These are phyloP conservation scores for Fomitopsis schrenkii DNA, from an alignment of 1,284 basidiomycete species.

Conservation along the genomic window DNA sequence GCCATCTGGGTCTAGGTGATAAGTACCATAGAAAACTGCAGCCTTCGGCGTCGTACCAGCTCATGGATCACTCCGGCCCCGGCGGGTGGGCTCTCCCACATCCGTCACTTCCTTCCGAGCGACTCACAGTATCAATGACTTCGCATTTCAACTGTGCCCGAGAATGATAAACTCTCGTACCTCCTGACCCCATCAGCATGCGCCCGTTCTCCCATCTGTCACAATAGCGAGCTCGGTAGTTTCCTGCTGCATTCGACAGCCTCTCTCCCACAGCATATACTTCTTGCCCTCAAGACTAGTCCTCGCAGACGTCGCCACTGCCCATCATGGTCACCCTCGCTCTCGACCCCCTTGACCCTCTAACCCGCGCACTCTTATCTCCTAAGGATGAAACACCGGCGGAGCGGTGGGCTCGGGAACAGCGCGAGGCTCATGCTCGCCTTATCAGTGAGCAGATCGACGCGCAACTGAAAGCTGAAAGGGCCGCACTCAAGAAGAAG, in stretches of 20 bases:
- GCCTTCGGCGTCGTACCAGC: neutral
- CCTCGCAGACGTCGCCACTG: neutral
- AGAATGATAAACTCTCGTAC: neutral
- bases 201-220: neutral
- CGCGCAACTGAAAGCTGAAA: slow-evolving; percentile 56
- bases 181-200: neutral
- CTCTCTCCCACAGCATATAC: slow-evolving; percentile 1
- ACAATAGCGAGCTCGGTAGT: neutral
- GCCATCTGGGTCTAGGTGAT: neutral
- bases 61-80: neutral
- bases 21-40: neutral
- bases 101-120: neutral
- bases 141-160: neutral
- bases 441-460: slow-evolving; percentile 63
- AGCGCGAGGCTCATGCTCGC: slow-evolving; percentile 55
- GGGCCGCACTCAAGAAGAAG: slow-evolving; percentile 47
- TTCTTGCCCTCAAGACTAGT: neutral
- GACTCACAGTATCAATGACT: neutral
- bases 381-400: slow-evolving; percentile 54
- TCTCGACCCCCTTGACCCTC: slow-evolving; percentile 41
- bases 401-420: slow-evolving; percentile 46
- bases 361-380: slow-evolving; percentile 51
- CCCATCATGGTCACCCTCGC: slow-evolving; percentile 13
- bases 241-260: slow-evolving; percentile 1
- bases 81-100: neutral